phyloP scores from a whole-genome alignment of 2,329 filamentous ascomycete genomes.

The Pestalotiopsis sp. region DNA sequence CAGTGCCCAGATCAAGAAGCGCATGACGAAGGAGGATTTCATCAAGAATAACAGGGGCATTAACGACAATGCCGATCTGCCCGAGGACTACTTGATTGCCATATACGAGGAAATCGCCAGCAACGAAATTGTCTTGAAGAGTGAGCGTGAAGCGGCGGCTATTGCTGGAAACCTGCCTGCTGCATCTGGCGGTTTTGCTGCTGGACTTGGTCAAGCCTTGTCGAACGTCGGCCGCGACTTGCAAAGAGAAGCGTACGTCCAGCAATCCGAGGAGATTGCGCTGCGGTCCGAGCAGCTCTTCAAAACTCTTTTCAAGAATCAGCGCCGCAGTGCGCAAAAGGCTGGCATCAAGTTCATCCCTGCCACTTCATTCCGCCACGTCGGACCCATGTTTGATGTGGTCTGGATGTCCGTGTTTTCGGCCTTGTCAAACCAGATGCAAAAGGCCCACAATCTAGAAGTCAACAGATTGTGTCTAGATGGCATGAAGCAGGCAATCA shows the following conservation, averaged over 20 bases:
- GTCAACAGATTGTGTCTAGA: conserved; percentile 92
- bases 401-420: conserved; percentile 99
- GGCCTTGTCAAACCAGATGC: conserved; percentile 88
- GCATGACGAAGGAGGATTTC: conserved; percentile 97
- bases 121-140: conserved; percentile 94
- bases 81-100: conserved; percentile 83
- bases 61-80: conserved; percentile 92
- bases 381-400: conserved; percentile 97
- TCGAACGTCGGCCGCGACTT: conserved; percentile 91
- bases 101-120: conserved; percentile 92
- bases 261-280: conserved; percentile 92
- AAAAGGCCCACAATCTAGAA: conserved; percentile 90
- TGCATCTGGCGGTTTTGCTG: conserved; percentile 71
- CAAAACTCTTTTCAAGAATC: conserved; percentile 88
- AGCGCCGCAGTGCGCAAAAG: conserved; percentile 78
- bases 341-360: conserved; percentile 79
- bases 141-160: conserved; percentile 86
- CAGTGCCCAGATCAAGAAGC: conserved; percentile 76
- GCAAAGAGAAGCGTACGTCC: conserved; percentile 89
- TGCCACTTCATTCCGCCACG: conserved; percentile 90
- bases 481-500: conserved; percentile 91
- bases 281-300: conserved; percentile 79
- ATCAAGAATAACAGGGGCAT: conserved; percentile 99
- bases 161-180: conserved; percentile 69
- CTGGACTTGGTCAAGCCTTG: conserved; percentile 84